Evolutionary conservation across 2,329 filamentous ascomycete genomes (phyloP).

Genomic region (Taxawa tesnikishii): DNA sequence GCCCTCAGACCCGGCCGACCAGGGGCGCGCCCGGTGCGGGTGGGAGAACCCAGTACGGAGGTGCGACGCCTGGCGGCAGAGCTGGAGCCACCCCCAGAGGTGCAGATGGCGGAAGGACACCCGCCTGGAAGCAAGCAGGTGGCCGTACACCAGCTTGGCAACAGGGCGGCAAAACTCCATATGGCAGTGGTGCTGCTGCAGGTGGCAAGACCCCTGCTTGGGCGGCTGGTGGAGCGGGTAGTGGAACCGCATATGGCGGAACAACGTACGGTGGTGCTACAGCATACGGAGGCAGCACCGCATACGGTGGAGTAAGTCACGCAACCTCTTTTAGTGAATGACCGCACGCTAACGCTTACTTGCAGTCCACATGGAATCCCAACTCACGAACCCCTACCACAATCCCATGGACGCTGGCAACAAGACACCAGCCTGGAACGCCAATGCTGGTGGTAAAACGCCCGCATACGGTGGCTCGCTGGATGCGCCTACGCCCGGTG

Average conservation of each 20-base stretch:
- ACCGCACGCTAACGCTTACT: constrained; percentile 7
- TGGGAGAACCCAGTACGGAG: constrained; percentile 21
- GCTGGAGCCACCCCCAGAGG: constrained; percentile 42
- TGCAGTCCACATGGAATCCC: constrained; percentile 23
- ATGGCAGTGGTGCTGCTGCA: constrained; percentile 31
- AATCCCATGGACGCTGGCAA: constrained; percentile 45
- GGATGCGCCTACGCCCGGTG: constrained; percentile 47
- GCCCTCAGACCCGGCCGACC: constrained; percentile 28
- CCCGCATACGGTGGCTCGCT: constrained; percentile 52
- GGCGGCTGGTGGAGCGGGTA: constrained; percentile 22
- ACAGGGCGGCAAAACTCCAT: constrained; percentile 27
- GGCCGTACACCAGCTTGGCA: constrained; percentile 32
- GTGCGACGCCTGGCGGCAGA: constrained; percentile 23
- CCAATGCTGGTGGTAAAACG: constrained; percentile 56
- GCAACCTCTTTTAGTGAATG: constrained; percentile 1
- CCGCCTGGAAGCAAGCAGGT: constrained; percentile 46
- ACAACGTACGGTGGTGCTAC: constrained; percentile 54
- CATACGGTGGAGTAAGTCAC: constrained; percentile 21
- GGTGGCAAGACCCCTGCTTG: constrained; percentile 23
- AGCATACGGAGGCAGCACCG: constrained; percentile 37
- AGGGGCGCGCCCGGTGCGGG: constrained; percentile 32
- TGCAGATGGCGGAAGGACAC: constrained; percentile 45
- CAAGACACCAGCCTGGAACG: constrained; percentile 35
- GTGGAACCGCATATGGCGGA: constrained; percentile 32
- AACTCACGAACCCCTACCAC: constrained; percentile 45